Percentiles rank a stretch among this genome's conserved stretches.
These are phyloP conservation scores for Torulaspora quercuum DNA, from an alignment of 805 yeast species.

Conservation along the genomic window DNA sequence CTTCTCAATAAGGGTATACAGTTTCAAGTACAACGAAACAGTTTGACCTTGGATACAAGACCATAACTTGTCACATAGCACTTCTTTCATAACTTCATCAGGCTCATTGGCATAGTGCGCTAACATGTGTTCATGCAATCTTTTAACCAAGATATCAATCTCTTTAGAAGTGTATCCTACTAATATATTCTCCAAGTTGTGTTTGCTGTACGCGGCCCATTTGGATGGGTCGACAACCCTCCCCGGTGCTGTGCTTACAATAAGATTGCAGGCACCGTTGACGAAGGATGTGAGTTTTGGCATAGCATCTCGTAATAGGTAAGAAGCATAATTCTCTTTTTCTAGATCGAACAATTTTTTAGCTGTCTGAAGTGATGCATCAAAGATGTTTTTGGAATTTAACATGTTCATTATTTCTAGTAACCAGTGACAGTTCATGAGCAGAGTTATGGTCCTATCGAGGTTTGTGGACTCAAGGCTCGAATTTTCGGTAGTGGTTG, in stretches of 20 bases:
- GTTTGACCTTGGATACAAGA: constrained; percentile 62
- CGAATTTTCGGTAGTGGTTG: constrained; percentile 4
- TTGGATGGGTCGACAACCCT: constrained; percentile 46
- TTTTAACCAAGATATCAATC: constrained; percentile 50
- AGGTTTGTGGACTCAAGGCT: constrained; percentile 21
- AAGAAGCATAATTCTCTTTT: constrained; percentile 44
- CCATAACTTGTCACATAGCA: constrained; percentile 64
- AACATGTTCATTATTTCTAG: constrained; percentile 39
- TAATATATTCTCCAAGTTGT: constrained; percentile 55
- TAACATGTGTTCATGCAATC: constrained; percentile 53
- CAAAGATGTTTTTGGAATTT: constrained; percentile 22
- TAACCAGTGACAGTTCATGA: constrained; percentile 54
- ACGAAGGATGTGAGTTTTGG: constrained; percentile 69
- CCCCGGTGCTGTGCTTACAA: constrained; percentile 35
- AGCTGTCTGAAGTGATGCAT: constrained; percentile 20
- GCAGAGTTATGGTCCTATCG: constrained; percentile 44
- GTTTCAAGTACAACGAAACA: constrained; percentile 50
- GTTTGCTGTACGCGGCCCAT: constrained; percentile 62
- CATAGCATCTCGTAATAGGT: constrained; percentile 50
- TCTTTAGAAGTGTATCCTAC: constrained; percentile 57
- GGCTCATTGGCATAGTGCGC: constrained; percentile 45
- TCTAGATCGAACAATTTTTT: constrained; percentile 33
- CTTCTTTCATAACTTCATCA: constrained; percentile 33
- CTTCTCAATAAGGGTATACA: constrained; percentile 53
- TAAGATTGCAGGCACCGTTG: constrained; percentile 54